Evolutionary conservation across 371 early-diverging fungal genomes (phyloP), one percentile per base, ranked within the genome.

Genomic region (Enterospora canceri): DNA sequence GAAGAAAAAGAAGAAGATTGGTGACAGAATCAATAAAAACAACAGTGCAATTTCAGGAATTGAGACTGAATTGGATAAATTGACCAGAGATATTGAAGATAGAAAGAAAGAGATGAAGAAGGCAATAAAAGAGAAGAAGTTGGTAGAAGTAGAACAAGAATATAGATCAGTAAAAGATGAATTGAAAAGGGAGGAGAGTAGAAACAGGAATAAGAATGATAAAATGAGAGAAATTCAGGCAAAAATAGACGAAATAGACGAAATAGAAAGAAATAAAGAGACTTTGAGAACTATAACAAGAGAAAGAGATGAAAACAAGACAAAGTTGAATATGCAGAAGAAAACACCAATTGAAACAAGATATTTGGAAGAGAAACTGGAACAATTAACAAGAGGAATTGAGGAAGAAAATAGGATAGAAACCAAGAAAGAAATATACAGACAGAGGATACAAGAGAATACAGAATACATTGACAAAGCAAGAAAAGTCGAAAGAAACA

Each of bases 11-110:
- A 65, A 57, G 23, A 87, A 88, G 73, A 40, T 80, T 91, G 47
- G 87, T 87, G 83, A 85, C 68, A 51, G 29, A 50, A 18, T 48
- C 67, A 28, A 83, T 82, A 29, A 80, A 85, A 5, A 81, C 83
- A 62, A 83, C 83, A 50, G 87, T 87, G 2, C 82, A 86, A 59
- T 71, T 81, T n/a, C 83, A 85, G 33, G 71, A 86, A 33, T n/a
- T n/a, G n/a, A n/a, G n/a, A n/a, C n/a, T n/a, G 63, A 67, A 28
- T 31, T 68, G 12, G 8, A 75, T 8, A 69, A 69, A 0, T 70
- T 83, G 19, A 71, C 70, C 51, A 73, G 61, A 12, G 57, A 78
- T 28, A 67, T 74, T 32, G 26, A 33, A 30, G 32, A 57, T 4
- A 49, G 19, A 33, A 8, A 24, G 48, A 33, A 58, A 18, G 33